Evolutionary conservation across 1,139 yeast species (phyloP), one percentile per base, ranked within the genome.

Genomic region (Kodamaea suecica): DNA sequence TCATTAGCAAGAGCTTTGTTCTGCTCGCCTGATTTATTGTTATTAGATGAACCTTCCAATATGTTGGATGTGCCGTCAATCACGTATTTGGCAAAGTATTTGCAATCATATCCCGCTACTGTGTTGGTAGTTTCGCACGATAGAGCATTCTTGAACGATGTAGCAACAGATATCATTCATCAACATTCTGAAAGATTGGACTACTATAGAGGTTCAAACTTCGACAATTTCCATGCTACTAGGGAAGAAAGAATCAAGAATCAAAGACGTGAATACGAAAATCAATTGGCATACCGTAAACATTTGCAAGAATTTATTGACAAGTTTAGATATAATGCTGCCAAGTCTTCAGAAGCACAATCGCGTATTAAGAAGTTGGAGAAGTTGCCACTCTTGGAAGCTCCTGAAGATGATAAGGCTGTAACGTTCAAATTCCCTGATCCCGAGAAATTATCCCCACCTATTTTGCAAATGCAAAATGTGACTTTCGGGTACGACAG

Each of bases 41-140:
- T 92, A 54, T 73, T 92, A 47, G 98, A 92, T 77, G 98, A 92
- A 75, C 98, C 98, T 53, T 90, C 98, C 47, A 92, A 92, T 82
- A 92, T 90, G 97, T 84, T 92, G 95, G 98, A 92, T 77, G 97
- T 92, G 61, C 98, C 98, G 21, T 90, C 97, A 35, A 87, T 92
- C 57, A 92, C 97, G 2, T 92, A 80, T 57, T 73, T 92, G 57
- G 94, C 97, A 8, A 78, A 84, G 49, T 92, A 92, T 57, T 69
- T 92, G 49, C 95, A 87, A 57, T 72, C 85, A 8, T 92, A 92
- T 57, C 90, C 95, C 39, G 78, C 95, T 1, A 92, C 98, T 0
- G 95, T 92, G 5, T 70, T 92, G 48, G 95, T 90, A 27, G 99
- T 92, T 31, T 92, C 98, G 39, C 99, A 92, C 70, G 99, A 92